Percentiles rank a stretch among this genome's conserved stretches.
Evolutionary conservation across 768 basidiomycete species (phyloP).

Genomic region (Heimioporus sp.): DNA sequence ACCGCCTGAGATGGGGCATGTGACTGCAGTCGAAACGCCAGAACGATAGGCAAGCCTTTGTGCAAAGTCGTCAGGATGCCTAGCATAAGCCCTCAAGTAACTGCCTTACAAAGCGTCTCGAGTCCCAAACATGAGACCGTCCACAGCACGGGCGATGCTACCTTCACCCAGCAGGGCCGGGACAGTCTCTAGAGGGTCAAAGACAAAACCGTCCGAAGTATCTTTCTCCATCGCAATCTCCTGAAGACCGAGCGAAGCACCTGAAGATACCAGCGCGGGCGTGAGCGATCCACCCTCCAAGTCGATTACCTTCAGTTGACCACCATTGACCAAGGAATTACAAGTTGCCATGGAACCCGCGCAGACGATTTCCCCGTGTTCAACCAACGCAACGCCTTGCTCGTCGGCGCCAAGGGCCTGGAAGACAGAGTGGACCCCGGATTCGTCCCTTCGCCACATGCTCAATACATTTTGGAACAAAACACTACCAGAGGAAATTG

Average conservation of each 20-base stretch:
- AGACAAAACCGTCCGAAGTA: slow-evolving; percentile 63
- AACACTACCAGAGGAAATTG: slow-evolving; percentile 34
- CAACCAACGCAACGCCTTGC: slow-evolving; percentile 43
- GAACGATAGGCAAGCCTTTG: slow-evolving; percentile 66
- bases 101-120: slow-evolving; percentile 46
- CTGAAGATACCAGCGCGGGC: slow-evolving; percentile 65
- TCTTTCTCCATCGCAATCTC: slow-evolving; percentile 66
- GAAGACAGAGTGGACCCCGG: slow-evolving; percentile 21
- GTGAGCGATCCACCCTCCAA: slow-evolving; percentile 61
- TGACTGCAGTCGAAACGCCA: slow-evolving; percentile 71
- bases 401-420: slow-evolving; percentile 5
- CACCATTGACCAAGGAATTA: slow-evolving; percentile 9
- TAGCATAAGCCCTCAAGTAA: neutral
- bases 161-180: slow-evolving; percentile 36
- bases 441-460: slow-evolving; percentile 26
- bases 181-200: slow-evolving; percentile 42
- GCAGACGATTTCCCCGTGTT: slow-evolving; percentile 55
- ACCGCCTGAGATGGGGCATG: slow-evolving; percentile 53
- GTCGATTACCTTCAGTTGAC: slow-evolving; percentile 33
- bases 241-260: slow-evolving; percentile 59
- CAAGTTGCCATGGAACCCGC: slow-evolving; percentile 24
- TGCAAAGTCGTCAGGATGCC: slow-evolving; percentile 4
- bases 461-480: slow-evolving; percentile 54
- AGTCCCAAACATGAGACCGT: slow-evolving; percentile 56
- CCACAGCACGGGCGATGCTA: slow-evolving; percentile 57